phyloP scores from a whole-genome alignment of 106 monocot genomes.

The Dendrobium catenatum region DNA sequence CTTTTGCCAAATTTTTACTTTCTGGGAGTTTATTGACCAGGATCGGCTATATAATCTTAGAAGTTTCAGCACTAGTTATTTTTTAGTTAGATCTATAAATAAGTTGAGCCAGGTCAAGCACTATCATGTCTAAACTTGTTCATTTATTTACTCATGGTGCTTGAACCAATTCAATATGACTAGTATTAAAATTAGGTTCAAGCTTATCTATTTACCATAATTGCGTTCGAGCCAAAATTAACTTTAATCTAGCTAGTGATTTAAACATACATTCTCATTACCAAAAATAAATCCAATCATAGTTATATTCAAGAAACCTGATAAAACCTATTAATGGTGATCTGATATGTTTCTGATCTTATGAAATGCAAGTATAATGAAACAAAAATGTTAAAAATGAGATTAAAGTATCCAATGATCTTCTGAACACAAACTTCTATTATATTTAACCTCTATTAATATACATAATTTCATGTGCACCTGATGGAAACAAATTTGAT shows the following conservation, averaged over 20 bases:
- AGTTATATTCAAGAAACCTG: neutral
- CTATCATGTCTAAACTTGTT: neutral
- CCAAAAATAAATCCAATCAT: neutral
- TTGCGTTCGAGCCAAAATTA: neutral
- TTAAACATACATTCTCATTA: neutral
- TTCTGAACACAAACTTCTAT: no score
- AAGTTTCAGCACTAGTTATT: neutral
- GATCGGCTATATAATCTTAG: neutral
- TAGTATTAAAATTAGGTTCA: neutral
- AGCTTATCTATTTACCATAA: neutral
- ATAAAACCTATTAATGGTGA: neutral
- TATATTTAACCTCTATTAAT: neutral
- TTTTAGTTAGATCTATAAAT: neutral
- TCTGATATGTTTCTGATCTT: neutral
- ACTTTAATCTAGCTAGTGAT: neutral
- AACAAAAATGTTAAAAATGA: neutral
- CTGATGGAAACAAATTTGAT: neutral
- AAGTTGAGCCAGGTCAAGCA: neutral
- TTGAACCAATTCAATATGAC: neutral
- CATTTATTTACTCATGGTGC: neutral
- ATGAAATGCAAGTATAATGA: neutral
- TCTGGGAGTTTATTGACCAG: neutral
- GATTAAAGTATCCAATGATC: no score
- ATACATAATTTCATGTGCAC: neutral
- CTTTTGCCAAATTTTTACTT: neutral